phyloP scores from a whole-genome alignment of 2,329 filamentous ascomycete species.

The Cadophora sp. region DNA sequence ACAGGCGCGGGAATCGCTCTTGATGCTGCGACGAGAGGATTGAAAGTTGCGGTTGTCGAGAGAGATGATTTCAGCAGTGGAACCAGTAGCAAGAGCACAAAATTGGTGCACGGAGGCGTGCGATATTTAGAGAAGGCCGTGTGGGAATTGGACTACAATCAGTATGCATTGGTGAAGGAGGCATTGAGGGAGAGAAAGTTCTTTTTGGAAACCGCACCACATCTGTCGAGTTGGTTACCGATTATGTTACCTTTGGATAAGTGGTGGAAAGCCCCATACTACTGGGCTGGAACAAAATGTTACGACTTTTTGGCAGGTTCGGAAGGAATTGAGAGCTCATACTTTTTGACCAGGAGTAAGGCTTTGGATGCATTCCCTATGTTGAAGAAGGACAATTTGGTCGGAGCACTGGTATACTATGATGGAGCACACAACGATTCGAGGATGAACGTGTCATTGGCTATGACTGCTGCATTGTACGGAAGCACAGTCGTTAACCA shows the following conservation, averaged over 20 bases:
- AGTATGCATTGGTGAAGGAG: slow-evolving; percentile 74
- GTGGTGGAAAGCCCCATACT: slow-evolving; percentile 81
- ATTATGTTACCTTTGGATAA: slow-evolving; percentile 79
- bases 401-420: slow-evolving; percentile 88
- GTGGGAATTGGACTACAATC: slow-evolving; percentile 77
- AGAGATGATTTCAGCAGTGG: slow-evolving; percentile 77
- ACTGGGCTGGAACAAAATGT: slow-evolving; percentile 78
- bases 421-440: slow-evolving; percentile 93
- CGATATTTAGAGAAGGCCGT: slow-evolving; percentile 78
- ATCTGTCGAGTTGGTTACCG: slow-evolving; percentile 75
- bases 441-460: slow-evolving; percentile 88
- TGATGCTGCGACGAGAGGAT: slow-evolving; percentile 73
- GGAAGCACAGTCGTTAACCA: slow-evolving; percentile 85
- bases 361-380: slow-evolving; percentile 88
- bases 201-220: slow-evolving; percentile 76
- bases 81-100: slow-evolving; percentile 78
- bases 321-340: slow-evolving; percentile 87
- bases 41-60: slow-evolving; percentile 76
- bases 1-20: slow-evolving; percentile 75
- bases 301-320: slow-evolving; percentile 87
- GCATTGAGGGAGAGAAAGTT: slow-evolving; percentile 77
- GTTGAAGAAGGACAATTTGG: slow-evolving; percentile 79
- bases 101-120: slow-evolving; percentile 79
- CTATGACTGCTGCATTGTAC: slow-evolving; percentile 88
- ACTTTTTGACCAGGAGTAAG: slow-evolving; percentile 87